Evolutionary conservation across 2,329 filamentous ascomycete species (phyloP), one percentile per base, ranked within the genome.

Genomic region (Pseudogymnoascus sp.): DNA sequence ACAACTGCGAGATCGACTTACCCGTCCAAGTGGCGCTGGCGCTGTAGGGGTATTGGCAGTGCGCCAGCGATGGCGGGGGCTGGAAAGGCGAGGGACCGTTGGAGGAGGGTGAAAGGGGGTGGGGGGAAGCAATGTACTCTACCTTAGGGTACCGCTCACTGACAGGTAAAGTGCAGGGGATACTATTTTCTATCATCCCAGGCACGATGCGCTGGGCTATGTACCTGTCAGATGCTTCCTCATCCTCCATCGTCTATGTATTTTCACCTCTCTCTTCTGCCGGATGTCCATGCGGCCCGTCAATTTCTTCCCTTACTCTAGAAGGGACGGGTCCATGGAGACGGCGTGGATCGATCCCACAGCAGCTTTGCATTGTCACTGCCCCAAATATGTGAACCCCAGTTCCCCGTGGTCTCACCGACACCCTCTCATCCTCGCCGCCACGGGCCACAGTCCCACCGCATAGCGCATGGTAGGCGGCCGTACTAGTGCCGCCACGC

Each of bases 1-100:
- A 28, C 41, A 47, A 47, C 41, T 47, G 41, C 41, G 41, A 47
- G 41, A 47, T 47, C 41, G 41, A 47, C 41, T 47, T 47, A 47
- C 41, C 41, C 41, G 41, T 47, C 41, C 12, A 47, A 47, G 22
- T 47, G 41, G 41, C 41, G 41, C 22, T 28, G 41, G 41, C 7
- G 39, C 20, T 25, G 20, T 43, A 43, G 39, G 39, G 39, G 20
- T 14, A 12, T 41, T 41, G 39, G 38, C 12, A 41, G 9, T 22
- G 38, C 4, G 38, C 4, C 12, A 18, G 39, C 35, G 22, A 25
- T 25, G 22, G 22, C 22, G 22, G 35, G 35, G 35, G 35, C 39
- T 43, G 39, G 39, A 11, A 11, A 43, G 18, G 18, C 15, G 15
- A 39, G 38, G 38, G 8, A 43, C 20, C 39, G 39, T 43, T 43